Evolutionary conservation across 805 yeast genomes (phyloP).

Genomic region (Sugiyamaella mastotermitis): DNA sequence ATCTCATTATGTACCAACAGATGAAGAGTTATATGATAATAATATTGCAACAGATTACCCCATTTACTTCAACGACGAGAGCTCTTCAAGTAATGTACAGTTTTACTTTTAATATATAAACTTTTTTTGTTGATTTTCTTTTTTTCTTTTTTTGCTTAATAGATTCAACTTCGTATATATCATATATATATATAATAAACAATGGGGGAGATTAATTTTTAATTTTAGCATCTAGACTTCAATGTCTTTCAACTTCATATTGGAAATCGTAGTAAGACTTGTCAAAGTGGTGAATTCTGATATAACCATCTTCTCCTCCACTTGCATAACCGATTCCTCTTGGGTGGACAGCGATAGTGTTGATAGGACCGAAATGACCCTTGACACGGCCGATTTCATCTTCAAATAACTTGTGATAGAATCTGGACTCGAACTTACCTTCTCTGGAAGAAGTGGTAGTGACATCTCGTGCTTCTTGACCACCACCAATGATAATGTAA

Average conservation of each 20-base stretch:
- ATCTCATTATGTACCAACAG: too few species aligned
- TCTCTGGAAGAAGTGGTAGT: constrained; percentile 92
- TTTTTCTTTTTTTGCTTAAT: not conserved
- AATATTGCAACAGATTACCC: too few species aligned
- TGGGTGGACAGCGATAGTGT: constrained; percentile 90
- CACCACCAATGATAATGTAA: constrained; percentile 93
- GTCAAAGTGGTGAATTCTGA: constrained; percentile 90
- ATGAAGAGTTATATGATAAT: too few species aligned
- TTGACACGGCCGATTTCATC: constrained; percentile 96
- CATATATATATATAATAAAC: not conserved
- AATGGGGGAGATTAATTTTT: not conserved
- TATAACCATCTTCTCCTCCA: constrained; percentile 98
- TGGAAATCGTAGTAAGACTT: constrained; percentile 88
- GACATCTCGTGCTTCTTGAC: constrained; percentile 98
- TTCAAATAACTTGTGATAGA: constrained; percentile 88
- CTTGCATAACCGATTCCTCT: constrained; percentile 89
- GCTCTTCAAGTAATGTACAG: too few species aligned
- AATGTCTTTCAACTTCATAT: constrained; percentile 66
- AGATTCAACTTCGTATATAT: not conserved
- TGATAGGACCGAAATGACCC: constrained; percentile 99
- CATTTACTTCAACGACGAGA: too few species aligned
- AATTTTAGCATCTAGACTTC: constrained; percentile 2
- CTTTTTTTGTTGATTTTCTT: not conserved
- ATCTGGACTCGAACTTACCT: constrained; percentile 95
- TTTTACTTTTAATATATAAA: not conserved